Evolutionary conservation across 78 protist genomes (phyloP).

Genomic region (Ministeria vibrans): DNA sequence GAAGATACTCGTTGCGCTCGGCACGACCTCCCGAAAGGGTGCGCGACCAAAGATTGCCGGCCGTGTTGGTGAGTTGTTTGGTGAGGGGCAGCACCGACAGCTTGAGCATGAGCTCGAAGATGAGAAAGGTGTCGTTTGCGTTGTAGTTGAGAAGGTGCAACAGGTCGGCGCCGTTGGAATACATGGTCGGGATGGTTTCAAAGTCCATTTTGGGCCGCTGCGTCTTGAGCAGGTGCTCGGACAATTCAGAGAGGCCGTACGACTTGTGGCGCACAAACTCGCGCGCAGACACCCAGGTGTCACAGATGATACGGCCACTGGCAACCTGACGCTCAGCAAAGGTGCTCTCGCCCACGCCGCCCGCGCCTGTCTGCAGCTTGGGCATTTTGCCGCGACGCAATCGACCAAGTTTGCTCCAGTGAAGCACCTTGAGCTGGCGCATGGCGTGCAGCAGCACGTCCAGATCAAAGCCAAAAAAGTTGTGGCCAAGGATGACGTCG

Average conservation of each 20-base stretch:
- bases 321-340: constrained; percentile 23
- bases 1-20: constrained; percentile 92
- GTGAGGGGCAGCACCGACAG: constrained; percentile 83
- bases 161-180: background rate
- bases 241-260: constrained; percentile 37
- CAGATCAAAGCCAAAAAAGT: constrained; percentile 68
- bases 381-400: constrained; percentile 36
- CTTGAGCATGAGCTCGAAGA: constrained; percentile 56
- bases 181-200: constrained; percentile 3
- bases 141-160: constrained; percentile 7
- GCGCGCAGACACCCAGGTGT: constrained; percentile 50
- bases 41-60: constrained; percentile 86
- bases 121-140: constrained; percentile 69
- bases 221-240: constrained; percentile 53
- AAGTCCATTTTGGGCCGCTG: constrained; percentile 15
- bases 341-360: constrained; percentile 5
- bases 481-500: constrained; percentile 82
- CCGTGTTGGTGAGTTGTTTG: constrained; percentile 75
- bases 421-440: constrained; percentile 27
- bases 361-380: constrained; percentile 8
- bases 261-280: constrained; percentile 53
- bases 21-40: constrained; percentile 84
- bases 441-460: constrained; percentile 86
- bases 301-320: constrained; percentile 49
- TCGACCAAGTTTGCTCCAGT: constrained; percentile 86